Evolutionary conservation across 169 alveolate species (phyloP), one percentile per base, ranked within the genome.

Genomic region (Cryptosporidium sp.): DNA sequence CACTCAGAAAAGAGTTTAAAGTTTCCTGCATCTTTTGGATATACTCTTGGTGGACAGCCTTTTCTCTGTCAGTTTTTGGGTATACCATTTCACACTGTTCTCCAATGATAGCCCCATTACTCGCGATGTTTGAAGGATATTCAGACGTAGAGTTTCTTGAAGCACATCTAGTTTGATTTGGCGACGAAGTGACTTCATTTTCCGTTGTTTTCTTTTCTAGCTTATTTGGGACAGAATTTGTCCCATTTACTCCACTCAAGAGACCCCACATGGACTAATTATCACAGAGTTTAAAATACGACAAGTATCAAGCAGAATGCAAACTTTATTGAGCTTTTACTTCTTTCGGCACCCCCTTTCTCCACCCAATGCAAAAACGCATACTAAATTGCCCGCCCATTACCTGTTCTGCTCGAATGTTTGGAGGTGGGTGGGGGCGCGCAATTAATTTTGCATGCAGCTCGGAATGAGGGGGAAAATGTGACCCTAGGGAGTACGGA

Each of bases 81-180:
- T 37, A 37, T 9, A 52, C 71, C 4, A 26, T n/a, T 23, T 59
- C 86, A 33, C 4, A 4, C 6, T 21, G 43, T 1, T 74, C 86
- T 0, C 86, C 86, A 26, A 74, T 55, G 26, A 74, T 52, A 7
- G 86, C 86, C 21, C 86, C 86, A 5, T 74, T 52, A 23, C 84
- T 43, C 39, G 39, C 50, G 0, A 65, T 7, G 14, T 65, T 65
- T 35, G 71, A 65, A 7, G 43, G 14, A 14, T n/a, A 18, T 12
- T 31, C 71, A 3, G 50, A 65, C 7, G 33, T 65, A 8, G 71
- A 33, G 18, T 37, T 65, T n/a, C 33, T 65, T 14, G 71, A 33
- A n/a, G 48, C 71, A 33, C 71, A 33, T 65, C 26, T 65, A 31
- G 71, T 33, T 7, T 37, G 23, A 29, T 35, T 65, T 6, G 71